A percentile compares a stretch with the other conserved stretches of the same genome.
phyloP scores from a whole-genome alignment of 2,329 filamentous ascomycete species.

The Botrytis galanthina region DNA sequence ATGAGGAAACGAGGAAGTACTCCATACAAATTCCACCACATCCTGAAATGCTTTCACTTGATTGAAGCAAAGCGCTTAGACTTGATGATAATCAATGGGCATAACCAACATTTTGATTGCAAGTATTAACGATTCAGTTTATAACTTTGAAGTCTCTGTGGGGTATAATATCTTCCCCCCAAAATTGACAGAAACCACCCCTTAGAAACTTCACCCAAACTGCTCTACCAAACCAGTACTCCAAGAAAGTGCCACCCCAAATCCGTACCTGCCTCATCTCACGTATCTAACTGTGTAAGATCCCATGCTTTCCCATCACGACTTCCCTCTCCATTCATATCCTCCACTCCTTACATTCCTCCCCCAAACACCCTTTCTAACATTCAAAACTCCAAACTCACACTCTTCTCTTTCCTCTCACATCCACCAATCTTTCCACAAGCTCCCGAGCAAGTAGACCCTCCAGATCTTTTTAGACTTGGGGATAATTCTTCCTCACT shows the following conservation, averaged over 20 bases:
- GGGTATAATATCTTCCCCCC: background rate
- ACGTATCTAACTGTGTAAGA: background rate
- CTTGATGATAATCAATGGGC: background rate
- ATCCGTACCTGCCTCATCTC: too few species aligned
- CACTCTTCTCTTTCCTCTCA: background rate
- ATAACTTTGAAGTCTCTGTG: accelerated
- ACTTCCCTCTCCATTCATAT: background rate
- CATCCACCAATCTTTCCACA: constrained; percentile 1
- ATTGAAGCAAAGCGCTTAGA: accelerated
- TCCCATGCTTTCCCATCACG: too few species aligned
- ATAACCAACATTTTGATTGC: accelerated
- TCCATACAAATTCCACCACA: background rate
- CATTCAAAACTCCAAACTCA: background rate
- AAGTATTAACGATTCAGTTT: background rate
- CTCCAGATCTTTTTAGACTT: too few species aligned
- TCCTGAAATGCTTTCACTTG: background rate
- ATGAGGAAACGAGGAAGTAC: background rate
- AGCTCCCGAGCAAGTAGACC: background rate
- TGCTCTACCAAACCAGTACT: background rate
- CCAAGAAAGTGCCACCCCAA: background rate
- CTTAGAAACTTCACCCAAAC: too few species aligned
- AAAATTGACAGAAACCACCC: background rate
- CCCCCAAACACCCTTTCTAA: too few species aligned
- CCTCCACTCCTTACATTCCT: background rate
- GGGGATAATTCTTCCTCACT: too few species aligned